Conservation (phyloP, 2,329 filamentous ascomycete genomes). For the Coleophoma cylindrospora region DNA sequence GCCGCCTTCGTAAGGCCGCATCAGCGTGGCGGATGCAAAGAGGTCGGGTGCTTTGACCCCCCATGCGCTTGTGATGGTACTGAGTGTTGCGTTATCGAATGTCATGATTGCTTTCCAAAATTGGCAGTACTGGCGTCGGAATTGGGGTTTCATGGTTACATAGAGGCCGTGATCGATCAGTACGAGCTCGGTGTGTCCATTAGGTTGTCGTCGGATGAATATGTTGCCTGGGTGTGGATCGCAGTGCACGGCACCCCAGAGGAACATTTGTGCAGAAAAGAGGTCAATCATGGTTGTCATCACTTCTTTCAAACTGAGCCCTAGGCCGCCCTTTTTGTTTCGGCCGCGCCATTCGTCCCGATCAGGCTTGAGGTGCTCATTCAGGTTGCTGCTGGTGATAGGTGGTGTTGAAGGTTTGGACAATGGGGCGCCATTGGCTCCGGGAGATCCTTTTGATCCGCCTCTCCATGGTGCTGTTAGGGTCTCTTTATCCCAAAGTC, state of each 20-base stretch:
- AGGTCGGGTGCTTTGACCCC: conserved; percentile 85
- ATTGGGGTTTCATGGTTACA: conserved; percentile 79
- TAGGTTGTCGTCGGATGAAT: conserved; percentile 81
- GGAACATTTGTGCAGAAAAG: conserved; percentile 97
- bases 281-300: conserved; percentile 97
- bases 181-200: conserved; percentile 81
- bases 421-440: conserved; percentile 64
- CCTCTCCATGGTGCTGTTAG: conserved; percentile 76
- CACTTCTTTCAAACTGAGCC: conserved; percentile 75
- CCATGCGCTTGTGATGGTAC: conserved; percentile 71
- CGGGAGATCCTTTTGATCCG: conserved; percentile 71
- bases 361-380: conserved; percentile 70
- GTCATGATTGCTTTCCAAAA: conserved; percentile 96
- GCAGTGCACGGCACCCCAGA: conserved; percentile 93
- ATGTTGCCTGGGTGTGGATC: conserved; percentile 98
- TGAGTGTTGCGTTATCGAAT: conserved; percentile 81
- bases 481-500: conserved; percentile 85
- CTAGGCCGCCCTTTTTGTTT: conserved; percentile 72
- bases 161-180: conserved; percentile 97
- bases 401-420: conserved; percentile 21
- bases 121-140: conserved; percentile 78
- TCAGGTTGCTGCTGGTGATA: conserved; percentile 42
- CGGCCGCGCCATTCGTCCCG: conserved; percentile 73
- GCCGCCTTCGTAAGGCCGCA: conserved; percentile 87
- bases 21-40: conserved; percentile 84